phyloP scores from a whole-genome alignment of 169 alveolate genomes.

The Babesia caballi region DNA sequence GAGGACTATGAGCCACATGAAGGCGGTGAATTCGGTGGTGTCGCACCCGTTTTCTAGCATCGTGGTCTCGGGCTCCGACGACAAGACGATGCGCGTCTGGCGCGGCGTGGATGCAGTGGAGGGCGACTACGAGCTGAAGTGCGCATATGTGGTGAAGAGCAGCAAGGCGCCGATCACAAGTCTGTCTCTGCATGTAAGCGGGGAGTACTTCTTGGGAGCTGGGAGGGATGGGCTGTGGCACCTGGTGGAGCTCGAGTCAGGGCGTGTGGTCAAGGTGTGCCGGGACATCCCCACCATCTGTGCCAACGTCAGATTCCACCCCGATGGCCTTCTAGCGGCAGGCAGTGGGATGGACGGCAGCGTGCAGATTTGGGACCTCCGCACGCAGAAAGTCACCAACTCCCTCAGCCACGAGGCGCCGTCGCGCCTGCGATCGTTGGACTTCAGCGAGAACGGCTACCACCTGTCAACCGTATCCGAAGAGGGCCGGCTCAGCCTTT shows the following conservation, averaged over 20 bases:
- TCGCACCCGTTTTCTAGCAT: constrained; percentile 66
- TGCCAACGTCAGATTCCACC: constrained; percentile 70
- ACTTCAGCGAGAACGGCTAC: constrained; percentile 85
- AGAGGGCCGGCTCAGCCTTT: constrained; percentile 69
- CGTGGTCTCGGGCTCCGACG: constrained; percentile 71
- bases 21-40: constrained; percentile 65
- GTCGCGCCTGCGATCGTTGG: constrained; percentile 44
- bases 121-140: constrained; percentile 47
- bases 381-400: constrained; percentile 62
- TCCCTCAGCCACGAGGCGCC: constrained; percentile 32
- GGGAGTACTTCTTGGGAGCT: constrained; percentile 72
- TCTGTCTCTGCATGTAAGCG: constrained; percentile 79
- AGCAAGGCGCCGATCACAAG: constrained; percentile 72
- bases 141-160: constrained; percentile 65
- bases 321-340: constrained; percentile 85
- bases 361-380: constrained; percentile 82
- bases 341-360: constrained; percentile 75
- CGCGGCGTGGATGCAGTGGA: constrained; percentile 47
- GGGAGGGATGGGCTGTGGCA: constrained; percentile 79
- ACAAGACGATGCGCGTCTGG: constrained; percentile 79
- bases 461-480: constrained; percentile 77
- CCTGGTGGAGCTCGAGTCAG: constrained; percentile 73
- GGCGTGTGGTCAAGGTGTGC: constrained; percentile 66
- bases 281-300: constrained; percentile 72
- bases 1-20: constrained; percentile 68